Percentiles rank a stretch among this genome's conserved stretches.
phyloP scores from a whole-genome alignment of 2,329 filamentous ascomycete genomes.

The Xylaria polymorpha region DNA sequence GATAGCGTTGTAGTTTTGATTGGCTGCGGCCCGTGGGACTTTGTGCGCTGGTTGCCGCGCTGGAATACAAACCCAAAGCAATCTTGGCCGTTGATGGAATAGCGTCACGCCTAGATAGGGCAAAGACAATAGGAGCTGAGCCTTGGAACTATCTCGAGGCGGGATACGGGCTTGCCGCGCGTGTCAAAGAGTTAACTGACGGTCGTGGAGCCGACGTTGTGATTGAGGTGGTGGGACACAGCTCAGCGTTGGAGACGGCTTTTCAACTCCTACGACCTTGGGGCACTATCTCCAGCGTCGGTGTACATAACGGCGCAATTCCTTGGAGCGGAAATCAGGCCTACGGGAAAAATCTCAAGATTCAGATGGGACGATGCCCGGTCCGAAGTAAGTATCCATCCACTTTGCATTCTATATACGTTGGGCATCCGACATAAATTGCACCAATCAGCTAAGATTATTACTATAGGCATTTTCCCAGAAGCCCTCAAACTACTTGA shows the following conservation, averaged over 20 bases:
- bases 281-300: constrained; percentile 37
- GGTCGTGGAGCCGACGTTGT: constrained; percentile 36
- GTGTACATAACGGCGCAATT: constrained; percentile 35
- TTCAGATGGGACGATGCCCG: constrained; percentile 39
- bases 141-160: constrained; percentile 35
- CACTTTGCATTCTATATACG: background rate
- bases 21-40: constrained; percentile 37
- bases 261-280: constrained; percentile 34
- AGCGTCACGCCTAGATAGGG: constrained; percentile 25
- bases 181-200: constrained; percentile 34
- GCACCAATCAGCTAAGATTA: background rate
- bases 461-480: constrained; percentile 32
- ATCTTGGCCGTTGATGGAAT: constrained; percentile 36
- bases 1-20: constrained; percentile 35
- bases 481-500: constrained; percentile 33
- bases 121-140: constrained; percentile 30
- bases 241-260: constrained; percentile 37
- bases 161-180: constrained; percentile 19
- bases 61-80: constrained; percentile 34
- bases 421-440: background rate
- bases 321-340: constrained; percentile 35
- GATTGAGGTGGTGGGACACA: constrained; percentile 37
- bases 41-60: constrained; percentile 36
- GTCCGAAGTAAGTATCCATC: constrained; percentile 31
- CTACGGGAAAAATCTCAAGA: constrained; percentile 35